Evolutionary conservation across 805 yeast species (phyloP).

Genomic region (Schwanniomyces sp.): DNA sequence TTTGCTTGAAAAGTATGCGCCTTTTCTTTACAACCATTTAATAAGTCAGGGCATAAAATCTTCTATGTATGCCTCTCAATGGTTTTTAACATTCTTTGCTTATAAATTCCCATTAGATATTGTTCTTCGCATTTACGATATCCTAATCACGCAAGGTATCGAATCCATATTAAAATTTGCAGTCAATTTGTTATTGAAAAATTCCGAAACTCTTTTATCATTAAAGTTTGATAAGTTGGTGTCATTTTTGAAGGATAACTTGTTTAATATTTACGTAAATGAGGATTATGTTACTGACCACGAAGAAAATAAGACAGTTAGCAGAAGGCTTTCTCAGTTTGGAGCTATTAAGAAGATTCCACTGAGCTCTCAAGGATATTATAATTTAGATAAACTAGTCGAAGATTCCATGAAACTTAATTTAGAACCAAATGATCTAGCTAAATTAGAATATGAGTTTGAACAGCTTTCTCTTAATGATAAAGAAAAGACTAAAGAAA

Average conservation of each 20-base stretch:
- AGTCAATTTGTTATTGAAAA: conserved; percentile 71
- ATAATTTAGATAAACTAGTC: conserved; percentile 73
- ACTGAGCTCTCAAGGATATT: conserved; percentile 24
- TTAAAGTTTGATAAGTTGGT: conserved; percentile 76
- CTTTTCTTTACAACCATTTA: conserved; percentile 72
- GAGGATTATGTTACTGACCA: conserved; percentile 28
- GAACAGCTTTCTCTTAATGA: conserved; percentile 71
- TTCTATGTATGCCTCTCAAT: conserved; percentile 96
- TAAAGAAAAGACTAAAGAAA: conserved; percentile 60
- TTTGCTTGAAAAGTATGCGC: conserved; percentile 72
- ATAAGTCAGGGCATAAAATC: conserved; percentile 84
- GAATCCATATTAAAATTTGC: conserved; percentile 87
- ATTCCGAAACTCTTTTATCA: conserved; percentile 55
- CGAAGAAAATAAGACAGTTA: conserved; percentile 7
- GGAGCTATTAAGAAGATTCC: conserved; percentile 18
- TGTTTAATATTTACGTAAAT: conserved; percentile 69
- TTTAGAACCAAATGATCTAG: conserved; percentile 69
- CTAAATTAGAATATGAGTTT: conserved; percentile 72
- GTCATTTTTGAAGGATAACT: conserved; percentile 72
- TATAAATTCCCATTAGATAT: conserved; percentile 90
- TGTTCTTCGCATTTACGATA: conserved; percentile 84
- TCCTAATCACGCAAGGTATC: conserved; percentile 85
- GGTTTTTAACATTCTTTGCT: conserved; percentile 95
- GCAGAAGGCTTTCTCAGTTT: conserved; percentile 23
- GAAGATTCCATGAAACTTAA: conserved; percentile 73